Evolutionary conservation across 768 basidiomycete species (phyloP).

Genomic region (Amanita polypyramis): DNA sequence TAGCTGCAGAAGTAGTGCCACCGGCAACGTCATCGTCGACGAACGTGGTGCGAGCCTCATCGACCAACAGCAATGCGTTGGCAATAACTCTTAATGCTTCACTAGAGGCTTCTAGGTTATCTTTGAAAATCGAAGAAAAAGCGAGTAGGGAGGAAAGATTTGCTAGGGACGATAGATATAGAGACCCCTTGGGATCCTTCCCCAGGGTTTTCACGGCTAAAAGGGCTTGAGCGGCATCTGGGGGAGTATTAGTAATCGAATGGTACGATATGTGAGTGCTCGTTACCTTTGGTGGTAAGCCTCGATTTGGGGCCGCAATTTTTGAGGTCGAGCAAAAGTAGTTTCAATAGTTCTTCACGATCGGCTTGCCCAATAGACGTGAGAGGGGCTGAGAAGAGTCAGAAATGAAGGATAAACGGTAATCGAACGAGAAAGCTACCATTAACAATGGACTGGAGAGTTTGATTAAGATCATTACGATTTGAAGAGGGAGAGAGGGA

Average conservation of each 20-base stretch:
- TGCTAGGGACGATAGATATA: constrained; percentile 38
- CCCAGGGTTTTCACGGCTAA: constrained; percentile 68
- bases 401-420: background rate
- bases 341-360: constrained; percentile 45
- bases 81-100: constrained; percentile 73
- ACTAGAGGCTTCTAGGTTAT: constrained; percentile 45
- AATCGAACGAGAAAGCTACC: constrained; percentile 23
- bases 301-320: constrained; percentile 11
- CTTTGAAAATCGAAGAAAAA: constrained; percentile 42
- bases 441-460: constrained; percentile 40
- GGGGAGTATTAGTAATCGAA: background rate
- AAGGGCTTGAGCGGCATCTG: constrained; percentile 62
- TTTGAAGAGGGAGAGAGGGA: constrained; percentile 36
- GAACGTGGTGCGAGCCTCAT: constrained; percentile 47
- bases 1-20: constrained; percentile 55
- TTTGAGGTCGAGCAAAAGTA: constrained; percentile 51
- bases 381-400: constrained; percentile 28
- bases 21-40: constrained; percentile 52
- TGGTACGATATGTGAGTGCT: no score
- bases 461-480: constrained; percentile 28
- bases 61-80: constrained; percentile 67
- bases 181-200: constrained; percentile 58
- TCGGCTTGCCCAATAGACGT: constrained; percentile 35
- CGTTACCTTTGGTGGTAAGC: constrained; percentile 23
- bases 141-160: constrained; percentile 50